A percentile compares a stretch with the other conserved stretches of the same genome.
Evolutionary conservation across 192 early-diverging fungal species (phyloP).

Genomic region (Linnemannia elongata): DNA sequence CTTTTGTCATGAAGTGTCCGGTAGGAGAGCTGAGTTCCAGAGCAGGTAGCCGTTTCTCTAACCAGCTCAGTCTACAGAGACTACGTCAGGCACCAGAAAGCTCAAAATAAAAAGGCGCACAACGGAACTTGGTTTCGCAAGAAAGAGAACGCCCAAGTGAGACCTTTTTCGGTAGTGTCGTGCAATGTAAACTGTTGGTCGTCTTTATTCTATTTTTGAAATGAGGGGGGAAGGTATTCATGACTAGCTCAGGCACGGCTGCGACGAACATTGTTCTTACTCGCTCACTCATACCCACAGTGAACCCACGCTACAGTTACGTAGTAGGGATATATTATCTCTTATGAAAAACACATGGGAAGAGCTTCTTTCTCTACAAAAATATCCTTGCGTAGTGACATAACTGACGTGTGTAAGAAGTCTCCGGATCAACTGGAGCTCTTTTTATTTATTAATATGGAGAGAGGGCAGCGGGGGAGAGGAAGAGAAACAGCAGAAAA

Average conservation of each 20-base stretch:
- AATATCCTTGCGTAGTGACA: no score
- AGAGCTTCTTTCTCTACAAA: not conserved
- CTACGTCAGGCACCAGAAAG: constrained; percentile 5
- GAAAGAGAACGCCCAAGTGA: not conserved
- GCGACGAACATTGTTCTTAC: not conserved
- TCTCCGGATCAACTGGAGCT: no score
- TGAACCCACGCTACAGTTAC: not conserved
- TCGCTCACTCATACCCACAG: no score
- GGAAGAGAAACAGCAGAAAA: no score
- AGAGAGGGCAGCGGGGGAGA: no score
- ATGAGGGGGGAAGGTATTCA: not conserved
- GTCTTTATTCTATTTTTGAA: not conserved
- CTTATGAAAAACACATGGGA: constrained; percentile 1
- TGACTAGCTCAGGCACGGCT: not conserved
- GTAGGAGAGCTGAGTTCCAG: constrained; percentile 2
- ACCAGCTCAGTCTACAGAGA: not conserved
- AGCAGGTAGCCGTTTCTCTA: not conserved
- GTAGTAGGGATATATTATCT: no score
- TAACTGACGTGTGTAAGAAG: no score
- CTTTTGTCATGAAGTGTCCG: no score
- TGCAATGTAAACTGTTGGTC: not conserved
- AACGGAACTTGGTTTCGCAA: not conserved
- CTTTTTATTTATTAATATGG: no score
- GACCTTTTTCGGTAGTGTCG: not conserved
- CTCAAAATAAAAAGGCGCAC: not conserved